These are phyloP conservation scores for Cyclotella sp. DNA, from an alignment of 108 stramenopile genomes.

Conservation along the genomic window DNA sequence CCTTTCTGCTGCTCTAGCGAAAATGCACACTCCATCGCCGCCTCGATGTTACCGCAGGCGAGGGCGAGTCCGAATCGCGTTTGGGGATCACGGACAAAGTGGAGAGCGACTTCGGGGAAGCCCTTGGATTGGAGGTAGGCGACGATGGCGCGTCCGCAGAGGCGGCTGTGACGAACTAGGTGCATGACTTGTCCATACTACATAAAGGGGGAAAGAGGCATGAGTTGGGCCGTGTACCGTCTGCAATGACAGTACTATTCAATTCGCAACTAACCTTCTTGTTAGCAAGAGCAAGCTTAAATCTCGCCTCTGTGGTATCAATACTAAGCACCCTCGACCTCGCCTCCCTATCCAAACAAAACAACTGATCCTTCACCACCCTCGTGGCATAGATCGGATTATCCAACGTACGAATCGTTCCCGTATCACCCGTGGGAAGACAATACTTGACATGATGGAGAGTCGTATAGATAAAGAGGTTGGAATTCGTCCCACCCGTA, in stretches of 20 bases:
- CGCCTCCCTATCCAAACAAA: constrained; percentile 95
- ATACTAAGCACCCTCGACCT: constrained; percentile 88
- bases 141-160: constrained; percentile 97
- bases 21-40: constrained; percentile 96
- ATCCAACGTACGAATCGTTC: constrained; percentile 97
- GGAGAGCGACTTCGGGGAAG: constrained; percentile 98
- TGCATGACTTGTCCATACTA: constrained; percentile 97
- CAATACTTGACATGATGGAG: constrained; percentile 98
- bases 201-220: not conserved
- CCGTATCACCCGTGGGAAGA: constrained; percentile 95
- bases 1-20: constrained; percentile 73
- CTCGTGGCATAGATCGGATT: constrained; percentile 94
- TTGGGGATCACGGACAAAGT: constrained; percentile 96
- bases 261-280: constrained; percentile 53
- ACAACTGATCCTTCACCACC: constrained; percentile 89
- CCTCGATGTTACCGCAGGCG: constrained; percentile 99
- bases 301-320: constrained; percentile 97
- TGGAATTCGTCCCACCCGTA: constrained; percentile 77
- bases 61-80: constrained; percentile 97
- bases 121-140: constrained; percentile 97
- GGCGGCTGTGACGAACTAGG: constrained; percentile 93
- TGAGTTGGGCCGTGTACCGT: not conserved
- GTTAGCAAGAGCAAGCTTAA: constrained; percentile 91
- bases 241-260: not conserved
- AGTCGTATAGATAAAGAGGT: constrained; percentile 96